Base-by-base conservation (phyloP, 1,284 basidiomycete species). In the Lentinus polychrous region DNA sequence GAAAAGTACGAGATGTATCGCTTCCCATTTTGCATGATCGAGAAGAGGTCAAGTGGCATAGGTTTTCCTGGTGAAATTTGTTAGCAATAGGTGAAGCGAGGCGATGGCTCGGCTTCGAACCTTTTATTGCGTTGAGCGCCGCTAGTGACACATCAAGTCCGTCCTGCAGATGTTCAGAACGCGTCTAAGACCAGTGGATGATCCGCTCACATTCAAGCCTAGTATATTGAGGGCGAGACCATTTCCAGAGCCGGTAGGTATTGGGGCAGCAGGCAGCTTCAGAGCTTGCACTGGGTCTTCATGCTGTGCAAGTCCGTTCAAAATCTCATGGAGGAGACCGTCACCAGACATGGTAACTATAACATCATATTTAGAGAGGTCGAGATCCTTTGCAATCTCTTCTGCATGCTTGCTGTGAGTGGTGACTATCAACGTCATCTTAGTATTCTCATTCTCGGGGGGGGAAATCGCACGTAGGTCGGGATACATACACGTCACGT, bases 191-290 rank as follows among this genome's bases (percentile, higher is more conserved):
- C 42, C 15, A 10, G 14, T 18, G 36, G 38, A 20, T 7, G 35
- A 20, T 18, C 14, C 14, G 56, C 66, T 45, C 53, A 83, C 84
- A 63, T 81, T 64, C n/a, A 75, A 53, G 24, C 87, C 88, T 20
- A 91, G 64, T 11, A 92, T 63, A 59, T 91, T 93, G 45, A 93
- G 64, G 7, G 80, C 75, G n/a, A 86, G 66, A 2, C 82, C 92
- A 57, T 94, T 94, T 5, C 86, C 91, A 32, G 83, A 85, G 37
- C 94, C 95, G 8, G 90, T 85, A 1, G 96, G 93, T 55, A 99
- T 85, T 1, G 91, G 91, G 1, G 82, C 83, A 20, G 98, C 68
- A 0, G 94, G 91, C 37, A 84, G 82, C 36, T 68, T 64, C 41
- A 98, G 78, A 0, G 92, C 94, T 40, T 73, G 73, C 15, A 69